Evolutionary conservation across 179 eudicot species (phyloP), one percentile per base, ranked within the genome.

Genomic region (Pouteria campechiana): DNA sequence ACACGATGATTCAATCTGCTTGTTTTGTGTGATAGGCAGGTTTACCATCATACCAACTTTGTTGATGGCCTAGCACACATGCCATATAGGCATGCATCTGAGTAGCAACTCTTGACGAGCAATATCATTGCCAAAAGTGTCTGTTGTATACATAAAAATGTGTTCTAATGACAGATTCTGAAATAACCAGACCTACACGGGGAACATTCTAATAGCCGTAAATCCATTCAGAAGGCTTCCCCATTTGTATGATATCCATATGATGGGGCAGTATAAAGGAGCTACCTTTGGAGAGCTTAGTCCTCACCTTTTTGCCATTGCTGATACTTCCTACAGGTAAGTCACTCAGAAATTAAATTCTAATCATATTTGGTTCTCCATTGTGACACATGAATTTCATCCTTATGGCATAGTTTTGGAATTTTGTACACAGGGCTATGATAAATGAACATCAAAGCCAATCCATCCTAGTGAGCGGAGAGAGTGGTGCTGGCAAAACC

Each of bases 221-320:
- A 73, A 73, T 55, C 83, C 83, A 21, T 76, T 76, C 50, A 71
- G 57, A 25, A 73, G 76, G 44, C 37, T 76, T 25, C 83, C 79
- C 33, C 83, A 76, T 65, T 57, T 76, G 70, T 76, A 76, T 44
- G 84, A 76, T 42, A 50, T 55, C 46, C 75, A 73, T 54, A 76
- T 76, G 84, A 73, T 76, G 84, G 59, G 69, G 57, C 84, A 76
- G 47, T 76, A 76, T 36, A 76, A 72, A 48, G 84, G 84, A 41
- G 76, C 79, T n/a, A 42, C 75, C 23, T 76, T 76, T 41, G 84
- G 84, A 33, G 84, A 76, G 60, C 54, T 76, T 32, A 76, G 67
- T 58, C 83, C 83, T 25, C 83, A 72, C 72, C 70, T 69, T 44
- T 76, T 76, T 58, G 83, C 84, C 9, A 60, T 76, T 56, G 84